These are phyloP conservation scores for Malassezia arunalokei DNA, from an alignment of 1,284 basidiomycete genomes.

Conservation along the genomic window DNA sequence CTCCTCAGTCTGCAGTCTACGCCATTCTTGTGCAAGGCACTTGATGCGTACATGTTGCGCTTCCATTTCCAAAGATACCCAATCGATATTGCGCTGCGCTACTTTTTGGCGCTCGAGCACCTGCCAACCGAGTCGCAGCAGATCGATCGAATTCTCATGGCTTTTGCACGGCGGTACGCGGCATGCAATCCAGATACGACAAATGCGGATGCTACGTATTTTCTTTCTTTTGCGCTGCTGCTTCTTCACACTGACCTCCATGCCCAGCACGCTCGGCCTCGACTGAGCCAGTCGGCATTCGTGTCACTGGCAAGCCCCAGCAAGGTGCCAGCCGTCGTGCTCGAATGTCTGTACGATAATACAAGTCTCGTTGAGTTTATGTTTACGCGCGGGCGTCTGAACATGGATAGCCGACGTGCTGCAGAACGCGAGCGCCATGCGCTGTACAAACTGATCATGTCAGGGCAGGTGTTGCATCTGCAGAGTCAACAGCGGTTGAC, in stretches of 20 bases:
- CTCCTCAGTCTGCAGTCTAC: constrained; percentile 50
- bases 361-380: constrained; percentile 74
- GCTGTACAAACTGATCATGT: constrained; percentile 1
- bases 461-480: constrained; percentile 7
- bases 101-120: constrained; percentile 77
- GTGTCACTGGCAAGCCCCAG: constrained; percentile 51
- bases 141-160: constrained; percentile 93
- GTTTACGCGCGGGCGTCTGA: constrained; percentile 1
- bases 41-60: constrained; percentile 60
- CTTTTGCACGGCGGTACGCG: constrained; percentile 74
- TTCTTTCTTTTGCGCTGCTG: constrained; percentile 91
- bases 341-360: constrained; percentile 96
- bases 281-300: constrained; percentile 58
- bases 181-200: constrained; percentile 75
- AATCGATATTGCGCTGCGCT: constrained; percentile 80
- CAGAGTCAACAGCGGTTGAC: background rate
- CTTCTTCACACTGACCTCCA: constrained; percentile 98
- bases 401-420: background rate
- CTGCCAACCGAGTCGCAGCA: constrained; percentile 93
- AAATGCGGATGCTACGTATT: constrained; percentile 74
- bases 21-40: constrained; percentile 63
- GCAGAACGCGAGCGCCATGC: constrained; percentile 1
- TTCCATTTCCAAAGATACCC: constrained; percentile 74
- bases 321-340: constrained; percentile 67
- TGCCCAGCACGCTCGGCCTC: constrained; percentile 91